A percentile compares a stretch with the other conserved stretches of the same genome.
These are phyloP conservation scores for Platanthera guangdongensis DNA, from an alignment of 106 monocot genomes.

Conservation along the genomic window DNA sequence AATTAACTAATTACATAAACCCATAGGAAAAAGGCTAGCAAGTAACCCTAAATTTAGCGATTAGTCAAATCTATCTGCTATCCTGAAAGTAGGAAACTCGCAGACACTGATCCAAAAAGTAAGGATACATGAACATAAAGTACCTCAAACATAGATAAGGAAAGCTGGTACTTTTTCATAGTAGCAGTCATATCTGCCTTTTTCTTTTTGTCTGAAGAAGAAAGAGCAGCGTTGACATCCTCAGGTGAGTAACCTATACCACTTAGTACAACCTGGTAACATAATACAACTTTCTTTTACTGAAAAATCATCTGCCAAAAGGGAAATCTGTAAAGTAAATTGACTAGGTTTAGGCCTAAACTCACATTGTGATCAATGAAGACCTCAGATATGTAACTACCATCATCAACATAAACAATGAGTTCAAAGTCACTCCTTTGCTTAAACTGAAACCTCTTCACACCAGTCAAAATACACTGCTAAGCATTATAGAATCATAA, in stretches of 20 bases:
- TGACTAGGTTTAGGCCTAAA: background rate
- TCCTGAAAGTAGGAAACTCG: background rate
- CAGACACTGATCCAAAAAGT: background rate
- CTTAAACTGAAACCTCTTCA: constrained; percentile 62
- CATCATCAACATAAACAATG: constrained; percentile 81
- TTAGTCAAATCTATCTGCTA: background rate
- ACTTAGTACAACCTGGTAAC: constrained; percentile 59
- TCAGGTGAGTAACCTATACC: constrained; percentile 63
- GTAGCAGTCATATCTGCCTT: constrained; percentile 49
- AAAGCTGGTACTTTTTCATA: constrained; percentile 75
- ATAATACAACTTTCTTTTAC: background rate
- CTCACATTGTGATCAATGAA: constrained; percentile 71
- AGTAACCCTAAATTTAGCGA: too few relatives aligned
- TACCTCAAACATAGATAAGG: constrained; percentile 86
- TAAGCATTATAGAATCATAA: constrained; percentile 9
- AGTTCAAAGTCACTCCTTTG: constrained; percentile 59
- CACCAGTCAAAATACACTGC: constrained; percentile 85
- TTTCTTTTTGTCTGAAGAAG: constrained; percentile 44
- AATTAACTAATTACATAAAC: too few relatives aligned
- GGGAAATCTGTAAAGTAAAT: background rate
- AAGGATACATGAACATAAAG: background rate
- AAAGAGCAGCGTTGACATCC: constrained; percentile 58
- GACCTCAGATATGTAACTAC: constrained; percentile 82
- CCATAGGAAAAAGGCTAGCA: too few relatives aligned
- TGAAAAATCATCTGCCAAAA: background rate